phyloP scores from a whole-genome alignment of 2,329 filamentous ascomycete genomes.

The Lanzia echinophila region DNA sequence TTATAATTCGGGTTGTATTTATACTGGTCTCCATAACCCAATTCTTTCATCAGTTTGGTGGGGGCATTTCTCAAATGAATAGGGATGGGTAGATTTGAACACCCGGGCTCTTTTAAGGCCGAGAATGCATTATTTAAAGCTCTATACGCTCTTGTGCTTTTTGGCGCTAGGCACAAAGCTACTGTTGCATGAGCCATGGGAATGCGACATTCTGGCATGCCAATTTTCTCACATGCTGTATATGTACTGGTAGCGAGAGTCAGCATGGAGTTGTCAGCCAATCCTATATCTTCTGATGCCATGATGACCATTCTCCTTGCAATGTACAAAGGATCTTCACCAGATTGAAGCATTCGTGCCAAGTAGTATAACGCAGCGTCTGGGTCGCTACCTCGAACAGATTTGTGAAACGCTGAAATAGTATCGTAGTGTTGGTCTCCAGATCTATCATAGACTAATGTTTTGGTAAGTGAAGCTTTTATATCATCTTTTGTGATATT shows the following conservation, averaged over 20 bases:
- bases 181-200: constrained; percentile 83
- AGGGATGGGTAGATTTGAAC: constrained; percentile 76
- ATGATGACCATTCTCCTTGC: constrained; percentile 91
- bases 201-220: constrained; percentile 91
- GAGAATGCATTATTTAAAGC: constrained; percentile 73
- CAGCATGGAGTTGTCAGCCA: constrained; percentile 81
- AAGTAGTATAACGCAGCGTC: constrained; percentile 93
- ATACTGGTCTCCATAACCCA: constrained; percentile 86
- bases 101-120: constrained; percentile 73
- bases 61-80: constrained; percentile 87
- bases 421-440: constrained; percentile 98
- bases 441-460: constrained; percentile 87
- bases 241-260: constrained; percentile 80
- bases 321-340: constrained; percentile 88
- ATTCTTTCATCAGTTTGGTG: constrained; percentile 84
- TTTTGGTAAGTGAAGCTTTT: constrained; percentile 80
- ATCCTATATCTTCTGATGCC: constrained; percentile 85
- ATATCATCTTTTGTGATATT: constrained; percentile 67
- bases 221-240: constrained; percentile 84
- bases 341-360: constrained; percentile 89
- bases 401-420: constrained; percentile 96
- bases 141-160: constrained; percentile 82
- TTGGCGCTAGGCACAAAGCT: constrained; percentile 72
- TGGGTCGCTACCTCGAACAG: constrained; percentile 77
- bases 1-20: constrained; percentile 93